phyloP scores from a whole-genome alignment of 2,329 filamentous ascomycete species.

The Aureobasidium leucospermi region DNA sequence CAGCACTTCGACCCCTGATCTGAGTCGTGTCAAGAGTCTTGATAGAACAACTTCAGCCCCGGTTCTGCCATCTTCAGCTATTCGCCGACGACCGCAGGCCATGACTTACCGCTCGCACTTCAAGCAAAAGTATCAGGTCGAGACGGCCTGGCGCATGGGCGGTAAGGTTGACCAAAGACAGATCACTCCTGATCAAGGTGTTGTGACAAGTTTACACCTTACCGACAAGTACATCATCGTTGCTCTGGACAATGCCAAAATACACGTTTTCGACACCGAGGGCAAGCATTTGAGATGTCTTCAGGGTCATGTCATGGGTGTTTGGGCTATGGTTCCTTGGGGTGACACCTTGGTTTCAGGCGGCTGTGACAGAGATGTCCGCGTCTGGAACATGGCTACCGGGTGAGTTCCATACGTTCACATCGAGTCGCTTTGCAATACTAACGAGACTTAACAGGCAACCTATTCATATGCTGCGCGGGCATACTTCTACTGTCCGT shows the following conservation, averaged over 20 bases:
- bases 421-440: background rate
- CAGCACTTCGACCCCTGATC: slow-evolving; percentile 40
- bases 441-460: background rate
- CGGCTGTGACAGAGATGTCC: slow-evolving; percentile 91
- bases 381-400: slow-evolving; percentile 92
- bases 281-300: slow-evolving; percentile 83
- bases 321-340: slow-evolving; percentile 99
- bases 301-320: slow-evolving; percentile 95
- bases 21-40: slow-evolving; percentile 47
- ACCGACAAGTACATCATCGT: slow-evolving; percentile 97
- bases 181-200: slow-evolving; percentile 92
- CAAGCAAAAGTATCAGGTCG: slow-evolving; percentile 93
- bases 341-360: slow-evolving; percentile 91
- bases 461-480: slow-evolving; percentile 72
- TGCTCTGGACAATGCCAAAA: slow-evolving; percentile 94
- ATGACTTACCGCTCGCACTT: slow-evolving; percentile 94
- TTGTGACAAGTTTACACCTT: slow-evolving; percentile 90
- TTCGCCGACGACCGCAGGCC: slow-evolving; percentile 50
- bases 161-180: slow-evolving; percentile 77
- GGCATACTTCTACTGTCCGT: slow-evolving; percentile 92
- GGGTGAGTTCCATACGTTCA: slow-evolving; percentile 52
- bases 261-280: slow-evolving; percentile 92
- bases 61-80: slow-evolving; percentile 26
- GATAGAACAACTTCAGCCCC: slow-evolving; percentile 39
- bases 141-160: slow-evolving; percentile 91